Evolutionary conservation across 1,284 basidiomycete genomes (phyloP).

Genomic region (Phellinidium pouzarii): DNA sequence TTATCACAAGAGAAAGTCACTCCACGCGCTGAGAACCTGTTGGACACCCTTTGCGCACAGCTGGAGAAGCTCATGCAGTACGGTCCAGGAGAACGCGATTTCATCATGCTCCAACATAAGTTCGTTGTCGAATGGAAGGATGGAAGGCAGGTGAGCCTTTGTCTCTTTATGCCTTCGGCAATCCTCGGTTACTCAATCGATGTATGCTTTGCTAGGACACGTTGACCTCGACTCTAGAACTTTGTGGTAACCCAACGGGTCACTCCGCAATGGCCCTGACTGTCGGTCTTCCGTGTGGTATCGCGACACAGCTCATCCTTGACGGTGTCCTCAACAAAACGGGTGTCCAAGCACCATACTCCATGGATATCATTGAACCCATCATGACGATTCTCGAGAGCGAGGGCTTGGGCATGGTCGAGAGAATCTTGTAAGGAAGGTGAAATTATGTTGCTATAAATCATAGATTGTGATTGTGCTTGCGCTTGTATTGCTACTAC

Average conservation of each 20-base stretch:
- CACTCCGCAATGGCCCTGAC: slow-evolving; percentile 91
- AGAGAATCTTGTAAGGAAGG: slow-evolving; percentile 50
- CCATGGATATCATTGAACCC: slow-evolving; percentile 80
- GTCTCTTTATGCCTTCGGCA: slow-evolving; percentile 16
- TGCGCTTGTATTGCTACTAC: not conserved
- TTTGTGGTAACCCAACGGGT: slow-evolving; percentile 77
- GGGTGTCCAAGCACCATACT: slow-evolving; percentile 88
- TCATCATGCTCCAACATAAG: slow-evolving; percentile 98
- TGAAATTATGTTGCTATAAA: not conserved
- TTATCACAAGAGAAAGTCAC: slow-evolving; percentile 69
- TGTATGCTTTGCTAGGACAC: slow-evolving; percentile 51
- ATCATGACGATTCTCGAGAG: slow-evolving; percentile 73
- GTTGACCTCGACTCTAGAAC: slow-evolving; percentile 88
- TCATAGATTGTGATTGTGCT: not conserved
- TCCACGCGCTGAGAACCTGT: slow-evolving; percentile 71
- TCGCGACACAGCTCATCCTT: slow-evolving; percentile 81
- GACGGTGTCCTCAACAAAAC: slow-evolving; percentile 72
- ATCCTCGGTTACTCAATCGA: slow-evolving; percentile 8
- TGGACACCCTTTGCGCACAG: slow-evolving; percentile 91
- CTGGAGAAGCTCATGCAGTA: slow-evolving; percentile 93
- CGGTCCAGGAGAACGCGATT: slow-evolving; percentile 85
- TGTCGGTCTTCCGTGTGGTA: slow-evolving; percentile 92
- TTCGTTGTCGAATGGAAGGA: slow-evolving; percentile 86
- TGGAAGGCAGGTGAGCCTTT: slow-evolving; percentile 55
- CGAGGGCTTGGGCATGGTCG: slow-evolving; percentile 79